Base-by-base conservation (phyloP, 768 basidiomycete genomes). In the Termitomyces titanicus region DNA sequence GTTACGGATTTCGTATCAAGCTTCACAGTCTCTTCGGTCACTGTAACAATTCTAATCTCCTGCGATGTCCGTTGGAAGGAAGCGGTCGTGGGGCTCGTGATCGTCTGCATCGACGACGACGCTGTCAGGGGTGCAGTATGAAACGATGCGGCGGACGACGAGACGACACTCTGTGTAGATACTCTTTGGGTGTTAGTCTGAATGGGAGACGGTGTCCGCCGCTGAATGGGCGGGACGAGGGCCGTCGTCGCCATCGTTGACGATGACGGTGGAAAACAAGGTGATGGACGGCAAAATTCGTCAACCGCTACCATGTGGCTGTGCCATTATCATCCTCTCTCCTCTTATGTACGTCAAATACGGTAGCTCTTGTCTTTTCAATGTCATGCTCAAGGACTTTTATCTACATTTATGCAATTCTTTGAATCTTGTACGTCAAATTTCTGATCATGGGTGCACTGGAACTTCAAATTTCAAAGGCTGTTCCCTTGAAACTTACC, bases 31-130 rank as follows among this genome's bases (percentile, higher is more conserved):
- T 85, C 80, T 29, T 73, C 70, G 5, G 80, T 77, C 47, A 85
- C 77, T 63, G 79, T 79, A 52, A 84, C 67, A 49, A 84, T 73
- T 60, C 82, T 82, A 15, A 82, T 66, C 57, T 83, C 80, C 60
- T 81, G 78, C 15, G 75, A 60, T 43, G 53, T 49, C 34, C 55
- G 54, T 45, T 54, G 60, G 20, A 35, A 51, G 34, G 49, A 34
- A 38, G 40, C 39, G n/a, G 50, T 17, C 15, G 43, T 37, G 12
- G 53, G 46, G 35, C 44, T 54, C 24, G 55, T 51, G 25, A 59
- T 38, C 13, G 62, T 56, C 53, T 58, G 60, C 37, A 58, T 48
- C 18, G 56, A 59, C 1, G 72, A 61, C 11, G 72, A 60, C 3
- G 58, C 51, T 4, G 64, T 58, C 8, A 66, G 47, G 39, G 67